Evolutionary conservation across 1,284 basidiomycete species (phyloP).

Genomic region (Prillingera fragicola): DNA sequence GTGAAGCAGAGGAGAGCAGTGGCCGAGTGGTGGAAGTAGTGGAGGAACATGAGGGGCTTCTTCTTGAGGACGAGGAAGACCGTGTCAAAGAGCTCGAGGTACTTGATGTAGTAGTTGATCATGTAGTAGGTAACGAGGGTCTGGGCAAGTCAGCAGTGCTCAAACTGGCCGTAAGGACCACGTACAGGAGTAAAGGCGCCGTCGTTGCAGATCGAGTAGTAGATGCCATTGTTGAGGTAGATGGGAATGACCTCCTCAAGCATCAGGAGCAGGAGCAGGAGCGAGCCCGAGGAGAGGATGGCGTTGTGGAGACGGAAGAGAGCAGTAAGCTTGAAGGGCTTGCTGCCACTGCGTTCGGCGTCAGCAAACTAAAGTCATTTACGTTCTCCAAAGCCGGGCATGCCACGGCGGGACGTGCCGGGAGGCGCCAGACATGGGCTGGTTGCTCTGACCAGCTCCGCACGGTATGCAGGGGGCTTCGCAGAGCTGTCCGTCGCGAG

Average conservation of each 20-base stretch:
- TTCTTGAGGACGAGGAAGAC: slow-evolving; percentile 97
- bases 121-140: slow-evolving; percentile 89
- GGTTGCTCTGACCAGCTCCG: too few species aligned
- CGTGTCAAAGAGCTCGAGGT: slow-evolving; percentile 88
- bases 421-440: too few species aligned
- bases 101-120: slow-evolving; percentile 97
- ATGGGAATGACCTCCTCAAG: slow-evolving; percentile 82
- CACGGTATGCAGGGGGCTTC: too few species aligned
- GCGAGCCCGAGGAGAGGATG: slow-evolving; percentile 74
- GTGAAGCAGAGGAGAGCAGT: slow-evolving; percentile 91
- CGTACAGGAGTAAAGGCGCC: slow-evolving; percentile 77
- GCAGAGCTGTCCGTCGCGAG: too few species aligned
- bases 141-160: slow-evolving; percentile 45
- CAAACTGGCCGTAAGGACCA: slow-evolving; percentile 27
- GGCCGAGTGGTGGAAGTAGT: slow-evolving; percentile 99
- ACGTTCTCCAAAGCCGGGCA: too few species aligned
- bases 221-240: slow-evolving; percentile 63
- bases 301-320: slow-evolving; percentile 93
- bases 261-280: slow-evolving; percentile 76
- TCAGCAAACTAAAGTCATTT: too few species aligned
- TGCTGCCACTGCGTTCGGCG: slow-evolving; percentile 55
- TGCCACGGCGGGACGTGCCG: too few species aligned
- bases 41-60: slow-evolving; percentile 91
- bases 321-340: slow-evolving; percentile 70
- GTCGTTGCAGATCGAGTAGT: slow-evolving; percentile 71